Evolutionary conservation across 179 eudicot species (phyloP), one percentile per base, ranked within the genome.

Genomic region (Nepenthes alata): DNA sequence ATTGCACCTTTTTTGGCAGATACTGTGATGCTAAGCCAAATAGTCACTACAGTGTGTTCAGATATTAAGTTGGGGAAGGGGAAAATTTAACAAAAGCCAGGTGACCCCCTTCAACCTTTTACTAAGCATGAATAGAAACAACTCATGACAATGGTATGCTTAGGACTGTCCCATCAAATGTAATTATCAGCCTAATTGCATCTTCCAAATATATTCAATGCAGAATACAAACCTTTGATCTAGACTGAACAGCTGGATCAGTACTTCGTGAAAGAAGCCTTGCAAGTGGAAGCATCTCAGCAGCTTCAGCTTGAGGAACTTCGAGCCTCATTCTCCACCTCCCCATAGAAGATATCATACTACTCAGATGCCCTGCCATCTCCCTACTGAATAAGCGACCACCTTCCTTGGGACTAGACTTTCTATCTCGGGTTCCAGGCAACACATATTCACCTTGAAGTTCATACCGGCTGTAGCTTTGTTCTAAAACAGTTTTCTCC

Each of bases 221-320:
- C 16, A 5, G 37, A 51, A 55, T 12, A 37, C 61, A 49, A 59
- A 91, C 98, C 98, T 93, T 93, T 53, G 98, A 87, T 78, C 98
- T 81, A 62, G 93, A 89, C 65, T 79, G 97, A 67, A 87, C 95
- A 66, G 94, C 95, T 57, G 98, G 98, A 72, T 93, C 98, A 55
- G 93, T 81, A 71, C 90, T 93, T 67, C 95, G 85, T 60, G 97
- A 93, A 72, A 93, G 90, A 65, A 93, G 97, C 72, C 98, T 87
- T 25, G 98, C 98, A 73, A 93, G 95, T 49, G 98, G 98, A 81
- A 93, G 95, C 98, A 93, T 93, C 81, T 93, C 98, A 55, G 97
- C 88, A 77, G 89, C 90, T 78, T 93, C 97, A 47, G 98, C 97
- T 66, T 71, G 91, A 74, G 98, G 98, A 73, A 93, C 98, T 83